Percentiles rank a stretch among this genome's conserved stretches.
Evolutionary conservation across 345 rosid species (phyloP).

Genomic region (Adansonia digitata): DNA sequence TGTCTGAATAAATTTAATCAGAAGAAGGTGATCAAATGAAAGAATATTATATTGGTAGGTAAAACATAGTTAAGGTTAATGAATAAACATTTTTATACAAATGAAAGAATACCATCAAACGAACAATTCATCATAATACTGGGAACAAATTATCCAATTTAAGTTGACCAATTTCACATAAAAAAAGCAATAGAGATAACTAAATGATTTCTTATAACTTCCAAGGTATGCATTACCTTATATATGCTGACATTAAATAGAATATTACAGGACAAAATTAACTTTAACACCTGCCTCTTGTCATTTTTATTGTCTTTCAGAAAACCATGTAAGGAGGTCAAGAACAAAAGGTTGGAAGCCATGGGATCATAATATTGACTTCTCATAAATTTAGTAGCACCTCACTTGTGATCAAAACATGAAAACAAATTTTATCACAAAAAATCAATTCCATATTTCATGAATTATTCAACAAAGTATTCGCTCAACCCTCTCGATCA

Average conservation of each 20-base stretch:
- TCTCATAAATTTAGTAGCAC: neutral
- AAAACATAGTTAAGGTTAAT: neutral
- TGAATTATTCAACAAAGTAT: neutral
- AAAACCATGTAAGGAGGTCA: neutral
- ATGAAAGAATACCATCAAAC: neutral
- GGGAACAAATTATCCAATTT: neutral
- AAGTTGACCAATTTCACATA: neutral
- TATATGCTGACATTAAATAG: neutral
- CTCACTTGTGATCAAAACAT: neutral
- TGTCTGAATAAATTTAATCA: neutral
- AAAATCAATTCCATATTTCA: neutral
- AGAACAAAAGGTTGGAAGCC: neutral
- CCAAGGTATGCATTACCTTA: slow-evolving; percentile 1
- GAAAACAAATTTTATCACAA: neutral
- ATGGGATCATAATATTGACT: neutral
- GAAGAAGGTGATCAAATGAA: too few species aligned
- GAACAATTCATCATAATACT: neutral
- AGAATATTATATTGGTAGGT: neutral
- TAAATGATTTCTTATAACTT: neutral
- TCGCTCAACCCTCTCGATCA: neutral
- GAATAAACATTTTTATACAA: neutral
- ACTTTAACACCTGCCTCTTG: neutral
- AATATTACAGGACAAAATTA: neutral
- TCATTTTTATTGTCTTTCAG: neutral
- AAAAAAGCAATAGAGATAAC: neutral